A percentile compares a stretch with the other conserved stretches of the same genome.
Evolutionary conservation across 495 filamentous ascomycete species (phyloP).

Genomic region (Peziza echinospora): DNA sequence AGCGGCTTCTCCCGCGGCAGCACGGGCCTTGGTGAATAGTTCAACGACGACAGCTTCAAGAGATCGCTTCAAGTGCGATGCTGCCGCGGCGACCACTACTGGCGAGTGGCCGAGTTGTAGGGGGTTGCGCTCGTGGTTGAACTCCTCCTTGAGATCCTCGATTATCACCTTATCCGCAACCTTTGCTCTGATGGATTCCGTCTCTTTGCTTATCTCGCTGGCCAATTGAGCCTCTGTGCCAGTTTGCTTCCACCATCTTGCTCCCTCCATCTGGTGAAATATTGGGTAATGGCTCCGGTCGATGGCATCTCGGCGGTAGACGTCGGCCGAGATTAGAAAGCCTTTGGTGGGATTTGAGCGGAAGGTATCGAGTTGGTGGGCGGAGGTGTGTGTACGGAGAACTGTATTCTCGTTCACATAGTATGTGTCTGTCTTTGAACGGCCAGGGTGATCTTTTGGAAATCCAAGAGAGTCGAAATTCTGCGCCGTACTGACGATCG

Average conservation of each 20-base stretch:
- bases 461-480: constrained; percentile 97
- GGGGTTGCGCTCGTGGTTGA: constrained; percentile 63
- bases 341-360: constrained; percentile 48
- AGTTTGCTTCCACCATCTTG: constrained; percentile 63
- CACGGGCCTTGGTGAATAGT: constrained; percentile 60
- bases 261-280: constrained; percentile 98
- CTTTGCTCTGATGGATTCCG: constrained; percentile 43
- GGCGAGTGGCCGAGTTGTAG: constrained; percentile 47
- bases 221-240: constrained; percentile 27
- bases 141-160: constrained; percentile 64
- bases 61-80: constrained; percentile 68
- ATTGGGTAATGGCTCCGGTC: constrained; percentile 88
- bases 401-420: constrained; percentile 74
- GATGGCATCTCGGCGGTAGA: constrained; percentile 86
- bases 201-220: constrained; percentile 45
- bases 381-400: constrained; percentile 78
- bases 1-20: constrained; percentile 33
- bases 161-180: constrained; percentile 42
- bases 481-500: constrained; percentile 63
- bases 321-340: constrained; percentile 83
- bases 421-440: constrained; percentile 78
- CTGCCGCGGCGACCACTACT: constrained; percentile 65
- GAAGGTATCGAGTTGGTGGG: constrained; percentile 80
- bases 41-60: constrained; percentile 74
- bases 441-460: constrained; percentile 69